Base-by-base conservation (phyloP, 164 flowering plant genomes). In the Paratinospora sagittata region DNA sequence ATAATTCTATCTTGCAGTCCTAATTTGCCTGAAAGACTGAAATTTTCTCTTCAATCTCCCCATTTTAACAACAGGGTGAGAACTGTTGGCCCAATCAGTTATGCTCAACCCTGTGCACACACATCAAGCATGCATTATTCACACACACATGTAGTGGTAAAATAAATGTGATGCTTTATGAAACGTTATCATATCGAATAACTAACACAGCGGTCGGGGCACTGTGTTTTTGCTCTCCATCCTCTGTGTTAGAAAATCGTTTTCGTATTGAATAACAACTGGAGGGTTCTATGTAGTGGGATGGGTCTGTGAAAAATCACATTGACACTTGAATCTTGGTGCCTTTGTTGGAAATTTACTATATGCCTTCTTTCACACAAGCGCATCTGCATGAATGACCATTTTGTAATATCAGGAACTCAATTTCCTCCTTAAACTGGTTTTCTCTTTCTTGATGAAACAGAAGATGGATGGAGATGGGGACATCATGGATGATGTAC, bases 401-500 rank as follows among this genome's bases (percentile, higher is more conserved):
- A 12, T 6, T 10, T 49, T 10, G 3, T 13, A 3, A 2, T 49
- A 49, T 13, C 19, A 13, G 12, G 3, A 17, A 49, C 57, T 13
- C 57, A 49, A 49, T 49, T 13, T 49, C 57, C 11, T 49, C 19
- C n/a, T 13, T 49, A 13, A 49, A 63, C n/a, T 11, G 10, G 10
- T 60, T n/a, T 19, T 19, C 24, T 60, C 26, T 11, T 63, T 63
- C 36, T 34, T 34, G 37, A 63, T 27, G 23, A 45, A 57, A 24
- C 39, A 73, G 64, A 68, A 74, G 62, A 88, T 89, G 90, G 88
- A 84, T 34, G 84, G 69, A 67, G 82, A 79, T 6, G 64, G 74
- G 52, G n/a, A 27, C 64, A 27, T 70, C 1, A n/a, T 0, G 10
- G 81, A 67, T 74, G 82, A 70, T 27, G 64, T 85, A 41, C 97